Evolutionary conservation across 108 stramenopile species (phyloP), one percentile per base, ranked within the genome.

Genomic region (Fistulifera solaris): DNA sequence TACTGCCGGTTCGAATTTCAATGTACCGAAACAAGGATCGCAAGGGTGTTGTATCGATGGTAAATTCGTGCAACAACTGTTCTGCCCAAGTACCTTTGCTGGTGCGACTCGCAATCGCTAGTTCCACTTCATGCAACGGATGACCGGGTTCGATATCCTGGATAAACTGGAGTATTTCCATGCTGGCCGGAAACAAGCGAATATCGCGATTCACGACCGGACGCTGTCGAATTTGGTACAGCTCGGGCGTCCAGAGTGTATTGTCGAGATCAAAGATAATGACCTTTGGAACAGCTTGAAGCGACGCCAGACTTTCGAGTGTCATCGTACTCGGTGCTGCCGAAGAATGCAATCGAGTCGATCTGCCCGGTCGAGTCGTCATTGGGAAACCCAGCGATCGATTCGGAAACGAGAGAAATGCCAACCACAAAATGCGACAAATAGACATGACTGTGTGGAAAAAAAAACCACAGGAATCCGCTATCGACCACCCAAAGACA

Each of bases 1-100:
- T 87, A 62, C 80, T 71, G 0, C 80, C 83, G 1, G 84, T 80
- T 40, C 78, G 75, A 18, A 92, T 92, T 48, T 92, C 82, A 18
- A 84, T 52, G 40, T 66, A 78, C 14, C 66, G 61, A 40, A 92
- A 73, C 16, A 73, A 22, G 2, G 80, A 71, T 17, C 58, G 46
- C 39, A 82, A 44, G 4, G 61, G 66, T 1, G 61, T 56, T 13
- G 14, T 45, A 14, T 22, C 21, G 0, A 67, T 51, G 0, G 58
- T 56, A n/a, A 83, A 59, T 48, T 66, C 67, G 15, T 78, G 54
- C 63, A 83, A 58, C 16, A 66, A 61, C 35, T 73, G 52, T 46
- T 78, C 62, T 8, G 90, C 86, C 86, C 84, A 87, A 22, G 70
- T 69, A 1, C 69, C 82, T 11, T 61, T 66, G 28, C 78, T 80